Percentiles rank a stretch among this genome's conserved stretches.
phyloP scores from a whole-genome alignment of 1,284 basidiomycete species.

The Erythrobasidium hasegawianum region DNA sequence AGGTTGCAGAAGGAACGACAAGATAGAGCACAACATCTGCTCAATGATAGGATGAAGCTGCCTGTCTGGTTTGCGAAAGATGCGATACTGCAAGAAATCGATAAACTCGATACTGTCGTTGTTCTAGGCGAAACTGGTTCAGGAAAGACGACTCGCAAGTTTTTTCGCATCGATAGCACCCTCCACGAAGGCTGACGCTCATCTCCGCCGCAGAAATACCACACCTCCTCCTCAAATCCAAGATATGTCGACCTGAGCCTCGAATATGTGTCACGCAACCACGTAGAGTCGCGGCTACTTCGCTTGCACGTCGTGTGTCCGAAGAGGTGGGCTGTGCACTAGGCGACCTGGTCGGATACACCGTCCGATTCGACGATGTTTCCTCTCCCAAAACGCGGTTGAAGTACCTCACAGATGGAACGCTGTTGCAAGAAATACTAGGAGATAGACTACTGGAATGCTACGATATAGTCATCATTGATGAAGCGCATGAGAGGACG shows the following conservation, averaged over 20 bases:
- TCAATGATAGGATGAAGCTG: conserved; percentile 63
- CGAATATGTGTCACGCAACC: conserved; percentile 87
- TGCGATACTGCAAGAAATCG: conserved; percentile 68
- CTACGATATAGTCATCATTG: conserved; percentile 87
- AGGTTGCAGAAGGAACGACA: conserved; percentile 35
- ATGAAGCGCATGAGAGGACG: conserved; percentile 96
- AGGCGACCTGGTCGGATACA: conserved; percentile 80
- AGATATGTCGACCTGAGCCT: conserved; percentile 57
- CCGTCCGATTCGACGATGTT: conserved; percentile 90
- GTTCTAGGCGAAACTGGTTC: conserved; percentile 95
- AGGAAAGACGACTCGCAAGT: conserved; percentile 92
- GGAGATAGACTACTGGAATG: conserved; percentile 69
- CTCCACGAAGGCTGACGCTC: neutral
- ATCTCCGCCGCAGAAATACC: conserved; percentile 64
- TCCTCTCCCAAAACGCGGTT: conserved; percentile 67
- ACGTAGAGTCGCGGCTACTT: conserved; percentile 86
- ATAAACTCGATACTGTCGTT: conserved; percentile 78
- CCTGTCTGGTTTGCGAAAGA: conserved; percentile 75
- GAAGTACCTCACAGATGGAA: conserved; percentile 95
- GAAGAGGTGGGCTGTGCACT: conserved; percentile 69
- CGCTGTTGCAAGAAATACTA: conserved; percentile 86
- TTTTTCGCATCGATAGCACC: neutral
- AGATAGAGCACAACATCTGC: conserved; percentile 51
- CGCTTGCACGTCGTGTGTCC: conserved; percentile 83
- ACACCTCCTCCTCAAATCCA: conserved; percentile 74